Conservation (phyloP, 2,329 filamentous ascomycete species). For the Trichophyton equinum region DNA sequence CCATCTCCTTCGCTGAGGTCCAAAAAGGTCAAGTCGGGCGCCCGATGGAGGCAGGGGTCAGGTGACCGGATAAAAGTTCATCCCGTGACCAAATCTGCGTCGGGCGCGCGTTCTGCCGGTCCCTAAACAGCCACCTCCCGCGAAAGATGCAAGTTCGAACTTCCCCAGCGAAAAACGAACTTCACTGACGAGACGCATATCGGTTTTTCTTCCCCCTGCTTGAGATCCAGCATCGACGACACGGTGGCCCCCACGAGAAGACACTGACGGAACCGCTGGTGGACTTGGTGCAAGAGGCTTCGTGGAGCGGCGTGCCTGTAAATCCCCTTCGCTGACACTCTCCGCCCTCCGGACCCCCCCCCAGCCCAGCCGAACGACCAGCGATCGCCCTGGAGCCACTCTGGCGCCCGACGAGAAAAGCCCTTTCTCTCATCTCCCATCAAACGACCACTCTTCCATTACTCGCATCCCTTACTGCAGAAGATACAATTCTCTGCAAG, state of each 20-base stretch:
- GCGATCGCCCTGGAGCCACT: constrained; percentile 4
- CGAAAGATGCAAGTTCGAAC: constrained; percentile 4
- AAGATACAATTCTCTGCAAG: constrained; percentile 1
- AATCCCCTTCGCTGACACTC: neutral
- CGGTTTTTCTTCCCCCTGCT: neutral
- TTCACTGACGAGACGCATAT: neutral
- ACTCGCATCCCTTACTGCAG: neutral
- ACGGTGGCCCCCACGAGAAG: neutral
- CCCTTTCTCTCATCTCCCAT: neutral
- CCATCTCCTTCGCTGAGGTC: too few relatives aligned
- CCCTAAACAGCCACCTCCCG: constrained; percentile 9
- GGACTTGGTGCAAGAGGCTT: neutral
- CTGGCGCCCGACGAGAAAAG: constrained; percentile 1
- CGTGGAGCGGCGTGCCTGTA: neutral
- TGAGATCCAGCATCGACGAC: neutral
- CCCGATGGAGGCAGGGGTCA: neutral
- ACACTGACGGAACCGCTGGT: neutral
- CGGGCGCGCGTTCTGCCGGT: constrained; percentile 9
- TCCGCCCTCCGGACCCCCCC: constrained; percentile 4
- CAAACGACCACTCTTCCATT: neutral
- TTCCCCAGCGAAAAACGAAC: neutral
- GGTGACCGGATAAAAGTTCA: constrained; percentile 3
- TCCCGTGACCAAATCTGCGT: constrained; percentile 12
- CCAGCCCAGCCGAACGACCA: constrained; percentile 3
- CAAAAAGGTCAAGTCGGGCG: too few relatives aligned